Conservation (phyloP, 2,329 filamentous ascomycete genomes). For the Neofusicoccum umdonicola region DNA sequence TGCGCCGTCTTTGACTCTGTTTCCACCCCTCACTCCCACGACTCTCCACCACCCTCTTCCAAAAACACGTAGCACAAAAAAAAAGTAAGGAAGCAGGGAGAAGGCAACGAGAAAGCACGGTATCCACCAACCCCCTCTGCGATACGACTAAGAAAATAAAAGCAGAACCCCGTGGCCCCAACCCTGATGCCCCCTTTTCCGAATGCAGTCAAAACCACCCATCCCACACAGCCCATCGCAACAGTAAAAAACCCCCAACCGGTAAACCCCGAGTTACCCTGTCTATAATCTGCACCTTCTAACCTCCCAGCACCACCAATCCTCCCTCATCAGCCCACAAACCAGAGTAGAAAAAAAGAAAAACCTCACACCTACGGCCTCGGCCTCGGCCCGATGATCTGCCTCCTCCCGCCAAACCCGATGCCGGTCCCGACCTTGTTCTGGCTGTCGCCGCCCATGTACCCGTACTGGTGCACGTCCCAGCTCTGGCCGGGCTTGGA, state of each 20-base stretch:
- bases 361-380: neutral
- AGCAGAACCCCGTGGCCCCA: too few species aligned
- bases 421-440: conserved; percentile 63
- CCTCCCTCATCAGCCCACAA: too few species aligned
- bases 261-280: too few species aligned
- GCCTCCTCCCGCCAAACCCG: conserved; percentile 65
- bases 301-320: too few species aligned
- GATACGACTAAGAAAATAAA: too few species aligned
- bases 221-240: too few species aligned
- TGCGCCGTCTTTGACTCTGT: neutral
- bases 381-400: conserved; percentile 76
- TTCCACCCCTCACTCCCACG: neutral
- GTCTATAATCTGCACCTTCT: too few species aligned
- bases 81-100: neutral
- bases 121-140: too few species aligned
- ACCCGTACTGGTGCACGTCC: conserved; percentile 77
- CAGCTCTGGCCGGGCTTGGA: conserved; percentile 68
- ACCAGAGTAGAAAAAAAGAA: neutral
- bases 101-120: neutral
- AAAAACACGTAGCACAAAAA: neutral
- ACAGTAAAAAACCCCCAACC: too few species aligned
- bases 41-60: neutral
- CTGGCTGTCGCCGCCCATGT: conserved; percentile 71
- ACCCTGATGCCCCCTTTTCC: too few species aligned
- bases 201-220: too few species aligned